Evolutionary conservation across 306 rosid species (phyloP).

Genomic region (Styphnolobium japonicum): DNA sequence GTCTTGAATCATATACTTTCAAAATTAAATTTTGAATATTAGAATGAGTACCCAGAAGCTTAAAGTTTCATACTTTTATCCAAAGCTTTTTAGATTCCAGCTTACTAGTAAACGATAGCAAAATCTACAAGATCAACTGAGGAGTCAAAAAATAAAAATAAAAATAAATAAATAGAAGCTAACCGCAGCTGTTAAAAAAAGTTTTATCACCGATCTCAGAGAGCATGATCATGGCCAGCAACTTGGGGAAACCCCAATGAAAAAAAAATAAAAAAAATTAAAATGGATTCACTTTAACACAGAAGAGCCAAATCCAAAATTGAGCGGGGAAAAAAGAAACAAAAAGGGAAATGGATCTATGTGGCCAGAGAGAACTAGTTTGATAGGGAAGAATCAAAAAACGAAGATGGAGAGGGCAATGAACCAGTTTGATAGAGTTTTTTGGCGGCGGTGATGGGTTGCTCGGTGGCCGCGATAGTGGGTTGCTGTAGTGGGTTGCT

Average conservation of each 20-base stretch:
- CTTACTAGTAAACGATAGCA: not conserved
- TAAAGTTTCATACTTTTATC: not conserved
- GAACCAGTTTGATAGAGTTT: too few species aligned
- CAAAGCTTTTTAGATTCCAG: not conserved
- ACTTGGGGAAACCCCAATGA: constrained; percentile 82
- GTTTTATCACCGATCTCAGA: constrained; percentile 99
- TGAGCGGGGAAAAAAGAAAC: too few species aligned
- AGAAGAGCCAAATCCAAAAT: not conserved
- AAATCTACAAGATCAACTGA: too few species aligned
- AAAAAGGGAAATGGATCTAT: too few species aligned
- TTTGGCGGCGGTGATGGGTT: too few species aligned
- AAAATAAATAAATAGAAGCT: constrained; percentile 28
- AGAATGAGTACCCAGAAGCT: not conserved
- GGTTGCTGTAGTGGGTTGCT: too few species aligned
- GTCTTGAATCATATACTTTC: not conserved
- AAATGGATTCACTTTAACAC: not conserved
- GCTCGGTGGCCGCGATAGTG: too few species aligned
- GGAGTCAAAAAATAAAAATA: too few species aligned
- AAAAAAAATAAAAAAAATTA: not conserved
- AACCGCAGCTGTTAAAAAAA: constrained; percentile 97
- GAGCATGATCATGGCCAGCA: constrained; percentile 88
- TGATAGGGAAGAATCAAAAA: too few species aligned
- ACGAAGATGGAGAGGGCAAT: too few species aligned
- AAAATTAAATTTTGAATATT: too few species aligned
- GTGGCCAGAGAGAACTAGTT: too few species aligned